phyloP scores from a whole-genome alignment of 257 asterid genomes.

The Handroanthus guayacan region DNA sequence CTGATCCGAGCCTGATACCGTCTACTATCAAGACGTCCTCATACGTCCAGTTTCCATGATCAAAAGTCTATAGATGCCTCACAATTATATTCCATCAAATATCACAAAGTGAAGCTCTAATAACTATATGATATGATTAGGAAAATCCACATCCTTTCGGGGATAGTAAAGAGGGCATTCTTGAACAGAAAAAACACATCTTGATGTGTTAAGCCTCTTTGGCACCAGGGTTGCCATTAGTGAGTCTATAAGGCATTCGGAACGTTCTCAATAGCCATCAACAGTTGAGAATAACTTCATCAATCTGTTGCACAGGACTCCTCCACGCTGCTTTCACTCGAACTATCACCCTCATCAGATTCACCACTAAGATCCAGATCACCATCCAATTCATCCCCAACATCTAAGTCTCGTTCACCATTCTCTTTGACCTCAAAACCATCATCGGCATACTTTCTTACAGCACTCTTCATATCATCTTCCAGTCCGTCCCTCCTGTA shows the following conservation, averaged over 20 bases:
- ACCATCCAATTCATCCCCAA: constrained; percentile 36
- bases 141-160: not conserved
- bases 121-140: not conserved
- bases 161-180: not conserved
- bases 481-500: constrained; percentile 54
- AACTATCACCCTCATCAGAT: constrained; percentile 47
- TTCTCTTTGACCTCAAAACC: constrained; percentile 31
- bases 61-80: not conserved
- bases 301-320: constrained; percentile 25
- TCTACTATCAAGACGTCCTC: not conserved
- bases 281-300: not conserved
- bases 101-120: not conserved
- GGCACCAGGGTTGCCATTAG: not conserved
- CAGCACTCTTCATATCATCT: constrained; percentile 40
- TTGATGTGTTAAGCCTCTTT: not conserved
- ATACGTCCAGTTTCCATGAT: not conserved
- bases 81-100: not conserved
- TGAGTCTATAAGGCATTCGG: not conserved
- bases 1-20: not conserved
- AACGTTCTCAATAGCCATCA: not conserved
- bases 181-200: not conserved
- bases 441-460: constrained; percentile 38
- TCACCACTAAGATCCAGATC: constrained; percentile 36
- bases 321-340: constrained; percentile 20
- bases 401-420: constrained; percentile 1